These are phyloP conservation scores for Hymenoscyphus occultus DNA, from an alignment of 2,329 filamentous ascomycete species.

Conservation along the genomic window DNA sequence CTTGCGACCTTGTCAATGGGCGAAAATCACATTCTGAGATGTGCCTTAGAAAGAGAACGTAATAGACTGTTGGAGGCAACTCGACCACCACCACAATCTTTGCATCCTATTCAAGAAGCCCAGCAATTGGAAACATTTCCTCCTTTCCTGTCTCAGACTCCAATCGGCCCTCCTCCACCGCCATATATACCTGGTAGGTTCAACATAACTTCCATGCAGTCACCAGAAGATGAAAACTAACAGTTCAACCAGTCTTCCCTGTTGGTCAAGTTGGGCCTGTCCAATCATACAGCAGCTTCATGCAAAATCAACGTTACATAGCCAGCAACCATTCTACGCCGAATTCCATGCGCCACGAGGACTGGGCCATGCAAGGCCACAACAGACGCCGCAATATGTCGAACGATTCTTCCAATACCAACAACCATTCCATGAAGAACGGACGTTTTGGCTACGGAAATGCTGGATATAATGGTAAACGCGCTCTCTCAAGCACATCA, in stretches of 20 bases:
- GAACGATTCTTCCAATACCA: slow-evolving; percentile 13
- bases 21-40: slow-evolving; percentile 6
- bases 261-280: background rate
- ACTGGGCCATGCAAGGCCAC: background rate
- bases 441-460: background rate
- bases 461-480: background rate
- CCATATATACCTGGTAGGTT: slow-evolving; percentile 7
- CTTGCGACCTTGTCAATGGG: slow-evolving; percentile 8
- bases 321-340: background rate
- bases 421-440: background rate
- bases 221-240: background rate
- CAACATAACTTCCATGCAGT: background rate
- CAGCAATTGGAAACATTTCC: background rate
- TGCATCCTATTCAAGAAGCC: slow-evolving; percentile 14
- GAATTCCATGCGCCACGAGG: background rate
- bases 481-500: slow-evolving; percentile 13
- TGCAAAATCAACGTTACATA: slow-evolving; percentile 11
- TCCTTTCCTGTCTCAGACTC: background rate
- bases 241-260: background rate
- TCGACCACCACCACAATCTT: background rate
- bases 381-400: slow-evolving; percentile 19
- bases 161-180: background rate
- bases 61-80: background rate
- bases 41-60: slow-evolving; percentile 7
- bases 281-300: slow-evolving; percentile 13